A percentile compares a stretch with the other conserved stretches of the same genome.
Conservation (phyloP, 2,329 filamentous ascomycete genomes). For the Allantophomopsis cytisporea region DNA sequence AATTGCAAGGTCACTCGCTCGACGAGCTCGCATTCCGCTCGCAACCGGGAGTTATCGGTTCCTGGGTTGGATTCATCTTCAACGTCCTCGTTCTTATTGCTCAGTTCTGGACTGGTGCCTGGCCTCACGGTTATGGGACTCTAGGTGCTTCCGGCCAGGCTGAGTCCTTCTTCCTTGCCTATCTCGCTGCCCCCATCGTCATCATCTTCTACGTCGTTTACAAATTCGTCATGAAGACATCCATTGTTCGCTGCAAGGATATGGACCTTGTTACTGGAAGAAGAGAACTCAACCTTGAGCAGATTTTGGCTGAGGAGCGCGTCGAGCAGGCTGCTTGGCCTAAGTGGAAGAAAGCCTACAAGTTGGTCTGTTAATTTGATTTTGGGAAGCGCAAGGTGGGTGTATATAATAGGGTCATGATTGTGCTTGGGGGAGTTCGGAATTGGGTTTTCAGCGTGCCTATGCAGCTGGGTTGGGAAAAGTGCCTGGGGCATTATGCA, state of each 20-base stretch:
- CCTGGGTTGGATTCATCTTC: slow-evolving; percentile 65
- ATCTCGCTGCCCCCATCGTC: slow-evolving; percentile 58
- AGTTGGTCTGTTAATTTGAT: slow-evolving; percentile 47
- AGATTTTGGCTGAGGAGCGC: slow-evolving; percentile 66
- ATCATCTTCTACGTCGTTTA: slow-evolving; percentile 56
- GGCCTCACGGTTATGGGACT: slow-evolving; percentile 47
- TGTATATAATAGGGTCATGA: too few relatives aligned
- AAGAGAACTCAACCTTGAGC: slow-evolving; percentile 69
- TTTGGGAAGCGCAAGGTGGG: too few relatives aligned
- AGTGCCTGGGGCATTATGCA: too few relatives aligned
- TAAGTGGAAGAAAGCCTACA: slow-evolving; percentile 63
- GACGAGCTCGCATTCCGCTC: slow-evolving; percentile 70
- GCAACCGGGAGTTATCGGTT: slow-evolving; percentile 67
- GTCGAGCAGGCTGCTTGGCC: slow-evolving; percentile 64
- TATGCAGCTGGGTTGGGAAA: too few relatives aligned
- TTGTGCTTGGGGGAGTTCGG: too few relatives aligned
- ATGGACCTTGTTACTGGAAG: slow-evolving; percentile 85
- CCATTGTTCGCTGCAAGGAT: slow-evolving; percentile 50
- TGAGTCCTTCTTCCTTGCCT: slow-evolving; percentile 60
- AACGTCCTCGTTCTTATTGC: slow-evolving; percentile 66
- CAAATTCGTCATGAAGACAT: slow-evolving; percentile 62
- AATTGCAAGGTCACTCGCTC: slow-evolving; percentile 50
- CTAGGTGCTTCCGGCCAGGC: slow-evolving; percentile 32
- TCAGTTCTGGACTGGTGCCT: slow-evolving; percentile 81
- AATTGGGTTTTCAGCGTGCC: too few relatives aligned